Evolutionary conservation across 2,329 filamentous ascomycete genomes (phyloP).

Genomic region (Colletotrichum limetticola): DNA sequence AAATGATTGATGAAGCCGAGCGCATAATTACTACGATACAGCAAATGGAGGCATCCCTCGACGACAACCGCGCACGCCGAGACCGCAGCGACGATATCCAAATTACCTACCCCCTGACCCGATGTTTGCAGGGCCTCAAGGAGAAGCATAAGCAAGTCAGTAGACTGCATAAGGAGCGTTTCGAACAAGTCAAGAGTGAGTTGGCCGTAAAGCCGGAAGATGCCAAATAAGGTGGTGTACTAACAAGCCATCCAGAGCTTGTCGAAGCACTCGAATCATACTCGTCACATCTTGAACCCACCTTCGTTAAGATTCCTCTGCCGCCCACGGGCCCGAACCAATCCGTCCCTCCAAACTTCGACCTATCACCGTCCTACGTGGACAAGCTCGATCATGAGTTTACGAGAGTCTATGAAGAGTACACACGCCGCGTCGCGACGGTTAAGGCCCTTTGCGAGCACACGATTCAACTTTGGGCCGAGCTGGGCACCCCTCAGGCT

Average conservation of each 20-base stretch:
- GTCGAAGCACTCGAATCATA: constrained; percentile 95
- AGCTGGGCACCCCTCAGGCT: constrained; percentile 92
- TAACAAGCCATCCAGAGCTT: constrained; percentile 70
- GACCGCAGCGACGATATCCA: constrained; percentile 75
- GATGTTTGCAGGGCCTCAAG: constrained; percentile 82
- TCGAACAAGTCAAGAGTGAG: constrained; percentile 94
- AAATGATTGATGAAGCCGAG: constrained; percentile 89
- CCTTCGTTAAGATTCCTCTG: constrained; percentile 86
- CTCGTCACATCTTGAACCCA: constrained; percentile 91
- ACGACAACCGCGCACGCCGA: constrained; percentile 75
- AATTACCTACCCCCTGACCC: constrained; percentile 84
- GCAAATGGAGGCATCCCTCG: constrained; percentile 93
- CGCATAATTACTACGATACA: constrained; percentile 85
- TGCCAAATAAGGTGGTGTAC: neutral
- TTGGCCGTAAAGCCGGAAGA: constrained; percentile 19
- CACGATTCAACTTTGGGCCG: constrained; percentile 94
- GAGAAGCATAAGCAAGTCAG: constrained; percentile 86
- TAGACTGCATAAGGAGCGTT: constrained; percentile 88
- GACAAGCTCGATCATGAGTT: constrained; percentile 90
- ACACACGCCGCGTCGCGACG: constrained; percentile 81
- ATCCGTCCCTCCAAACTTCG: constrained; percentile 83
- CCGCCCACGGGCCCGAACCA: constrained; percentile 84
- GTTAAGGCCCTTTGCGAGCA: constrained; percentile 83
- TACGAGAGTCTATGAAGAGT: constrained; percentile 95
- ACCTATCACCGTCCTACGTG: constrained; percentile 91